phyloP scores from a whole-genome alignment of 768 basidiomycete genomes.

The Lentinula aciculospora region DNA sequence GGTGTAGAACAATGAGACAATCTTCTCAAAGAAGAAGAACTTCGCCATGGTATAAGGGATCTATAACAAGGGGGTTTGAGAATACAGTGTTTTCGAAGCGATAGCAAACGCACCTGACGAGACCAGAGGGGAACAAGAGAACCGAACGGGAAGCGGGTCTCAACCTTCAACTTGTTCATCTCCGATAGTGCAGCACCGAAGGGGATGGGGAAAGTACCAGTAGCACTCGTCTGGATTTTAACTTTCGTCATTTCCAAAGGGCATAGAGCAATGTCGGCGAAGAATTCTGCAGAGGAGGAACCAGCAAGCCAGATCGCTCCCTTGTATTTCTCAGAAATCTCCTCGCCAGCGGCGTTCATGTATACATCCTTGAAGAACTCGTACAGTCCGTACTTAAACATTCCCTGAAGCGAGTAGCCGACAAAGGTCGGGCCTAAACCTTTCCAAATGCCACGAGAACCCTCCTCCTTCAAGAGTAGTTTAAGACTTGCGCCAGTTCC shows the following conservation, averaged over 20 bases:
- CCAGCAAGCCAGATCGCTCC: conserved; percentile 90
- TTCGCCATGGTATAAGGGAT: conserved; percentile 99
- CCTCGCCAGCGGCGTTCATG: conserved; percentile 87
- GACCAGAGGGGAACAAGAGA: conserved; percentile 86
- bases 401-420: conserved; percentile 93
- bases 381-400: conserved; percentile 99
- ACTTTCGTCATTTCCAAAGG: conserved; percentile 93
- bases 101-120: conserved; percentile 53
- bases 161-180: conserved; percentile 60
- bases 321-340: conserved; percentile 74
- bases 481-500: conserved; percentile 58
- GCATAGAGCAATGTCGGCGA: conserved; percentile 95
- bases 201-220: conserved; percentile 71
- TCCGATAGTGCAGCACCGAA: conserved; percentile 68
- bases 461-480: conserved; percentile 73
- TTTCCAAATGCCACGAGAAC: conserved; percentile 86
- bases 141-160: conserved; percentile 83
- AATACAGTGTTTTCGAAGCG: neutral
- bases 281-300: conserved; percentile 92
- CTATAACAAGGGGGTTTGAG: conserved; percentile 27
- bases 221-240: conserved; percentile 78
- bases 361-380: conserved; percentile 94
- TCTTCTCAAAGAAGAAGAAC: conserved; percentile 94
- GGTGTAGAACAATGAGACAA: conserved; percentile 82
- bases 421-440: conserved; percentile 90